Evolutionary conservation across 179 eudicot genomes (phyloP).

Genomic region (Spinacia oleracea): DNA sequence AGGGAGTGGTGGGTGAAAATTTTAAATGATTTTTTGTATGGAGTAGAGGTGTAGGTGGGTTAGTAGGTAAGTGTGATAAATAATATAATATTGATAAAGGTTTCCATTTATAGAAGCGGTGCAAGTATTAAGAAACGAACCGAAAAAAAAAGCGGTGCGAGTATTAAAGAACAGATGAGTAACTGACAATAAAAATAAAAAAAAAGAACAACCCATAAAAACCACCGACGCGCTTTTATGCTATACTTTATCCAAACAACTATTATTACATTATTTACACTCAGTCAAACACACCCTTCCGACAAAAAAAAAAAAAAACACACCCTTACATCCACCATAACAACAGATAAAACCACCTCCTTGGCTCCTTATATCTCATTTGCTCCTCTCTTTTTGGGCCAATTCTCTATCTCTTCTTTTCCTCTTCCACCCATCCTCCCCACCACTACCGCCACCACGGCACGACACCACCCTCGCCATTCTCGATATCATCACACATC

Average conservation of each 20-base stretch:
- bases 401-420: constrained; percentile 6
- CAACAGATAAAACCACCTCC: constrained; percentile 16
- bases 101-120: too few relatives aligned
- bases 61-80: too few relatives aligned
- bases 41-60: too few relatives aligned
- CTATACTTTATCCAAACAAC: constrained; percentile 3
- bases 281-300: not conserved
- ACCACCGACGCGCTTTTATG: constrained; percentile 13
- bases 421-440: constrained; percentile 1
- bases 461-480: not conserved
- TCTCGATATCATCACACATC: not conserved
- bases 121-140: too few relatives aligned
- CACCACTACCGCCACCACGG: not conserved
- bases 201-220: not conserved
- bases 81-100: too few relatives aligned
- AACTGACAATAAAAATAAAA: too few relatives aligned
- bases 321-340: not conserved
- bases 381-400: not conserved
- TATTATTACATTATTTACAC: not conserved
- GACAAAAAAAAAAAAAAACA: not conserved
- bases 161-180: too few relatives aligned
- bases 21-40: too few relatives aligned
- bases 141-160: too few relatives aligned
- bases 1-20: too few relatives aligned
- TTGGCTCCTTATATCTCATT: not conserved